Evolutionary conservation across 805 yeast species (phyloP), one percentile per base, ranked within the genome.

Genomic region (Ogataea degrootiae): DNA sequence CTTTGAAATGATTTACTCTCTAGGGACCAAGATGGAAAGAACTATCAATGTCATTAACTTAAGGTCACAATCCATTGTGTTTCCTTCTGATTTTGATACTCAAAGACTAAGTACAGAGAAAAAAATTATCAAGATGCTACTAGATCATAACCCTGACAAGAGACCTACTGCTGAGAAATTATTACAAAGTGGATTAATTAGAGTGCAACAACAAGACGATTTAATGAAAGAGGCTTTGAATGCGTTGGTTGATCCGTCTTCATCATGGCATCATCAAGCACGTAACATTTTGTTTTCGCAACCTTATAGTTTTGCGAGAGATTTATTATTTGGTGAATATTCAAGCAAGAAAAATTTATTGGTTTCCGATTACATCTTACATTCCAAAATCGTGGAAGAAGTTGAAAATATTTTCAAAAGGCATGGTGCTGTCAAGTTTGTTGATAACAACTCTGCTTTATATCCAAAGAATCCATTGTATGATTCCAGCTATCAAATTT

Each of bases 21-120:
- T 92, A 57, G 73, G 75, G n/a, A 94, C 99, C 0, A 91, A 89
- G 2, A 94, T 94, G 97, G 99, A 94, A 63, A 75, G 99, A 44
- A 89, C 85, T 11, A 74, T 76, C 41, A 87, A 82, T 7, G 67
- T 94, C n/a, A 77, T 81, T 50, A 72, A 76, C 22, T 65, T 92
- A 45, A 72, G 99, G 46, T 62, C 73, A 1, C 65, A 79, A 0
- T 62, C 74, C 0, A 75, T 89, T 14, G 77, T 76, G 5, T 86
- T 94, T 52, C 99, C 99, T 0, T 23, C 66, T 0, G 85, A 81
- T 44, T 91, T 90, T 60, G 71, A 76, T 19, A 68, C 66, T 7
- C 67, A 71, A 2, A 78, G 78, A 53, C 66, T 73, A 52, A 65
- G 71, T 3, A 72, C 75, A 0, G 97, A 92, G 56, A 77, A 77